Conservation (phyloP, 495 filamentous ascomycete species). For the Astrocystis sublimbata region DNA sequence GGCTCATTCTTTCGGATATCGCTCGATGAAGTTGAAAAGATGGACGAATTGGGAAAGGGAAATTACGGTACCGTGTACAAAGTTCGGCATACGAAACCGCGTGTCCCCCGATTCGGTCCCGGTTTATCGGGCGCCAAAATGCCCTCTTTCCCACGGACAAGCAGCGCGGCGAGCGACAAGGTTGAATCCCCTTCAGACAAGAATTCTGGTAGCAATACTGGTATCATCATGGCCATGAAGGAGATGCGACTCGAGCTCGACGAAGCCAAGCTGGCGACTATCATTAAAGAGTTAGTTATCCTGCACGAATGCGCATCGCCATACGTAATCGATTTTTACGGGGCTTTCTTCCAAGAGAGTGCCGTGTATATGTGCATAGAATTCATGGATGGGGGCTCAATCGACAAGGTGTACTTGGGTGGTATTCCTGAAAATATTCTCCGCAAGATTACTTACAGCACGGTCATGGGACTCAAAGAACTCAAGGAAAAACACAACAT, state of each 20-base stretch:
- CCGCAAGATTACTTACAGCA: constrained; percentile 88
- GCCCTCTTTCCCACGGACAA: constrained; percentile 26
- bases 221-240: constrained; percentile 97
- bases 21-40: constrained; percentile 88
- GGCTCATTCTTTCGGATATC: constrained; percentile 92
- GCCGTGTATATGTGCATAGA: constrained; percentile 99
- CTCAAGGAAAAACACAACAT: constrained; percentile 99
- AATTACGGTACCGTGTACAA: constrained; percentile 99
- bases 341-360: constrained; percentile 98
- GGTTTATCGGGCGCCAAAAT: constrained; percentile 66
- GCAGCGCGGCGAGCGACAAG: constrained; percentile 30
- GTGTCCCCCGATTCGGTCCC: constrained; percentile 74
- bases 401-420: constrained; percentile 94
- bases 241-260: constrained; percentile 97
- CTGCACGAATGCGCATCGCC: constrained; percentile 93
- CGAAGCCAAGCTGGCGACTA: constrained; percentile 93
- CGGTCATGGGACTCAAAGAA: constrained; percentile 85
- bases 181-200: constrained; percentile 25
- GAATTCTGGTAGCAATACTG: constrained; percentile 47
- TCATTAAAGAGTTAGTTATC: constrained; percentile 97
- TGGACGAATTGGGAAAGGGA: constrained; percentile 95
- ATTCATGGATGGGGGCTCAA: constrained; percentile 98
- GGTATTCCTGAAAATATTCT: constrained; percentile 88
- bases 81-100: constrained; percentile 81
- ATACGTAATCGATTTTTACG: constrained; percentile 98